Conservation (phyloP, 2,329 filamentous ascomycete species). For the Fusarium scirpi region DNA sequence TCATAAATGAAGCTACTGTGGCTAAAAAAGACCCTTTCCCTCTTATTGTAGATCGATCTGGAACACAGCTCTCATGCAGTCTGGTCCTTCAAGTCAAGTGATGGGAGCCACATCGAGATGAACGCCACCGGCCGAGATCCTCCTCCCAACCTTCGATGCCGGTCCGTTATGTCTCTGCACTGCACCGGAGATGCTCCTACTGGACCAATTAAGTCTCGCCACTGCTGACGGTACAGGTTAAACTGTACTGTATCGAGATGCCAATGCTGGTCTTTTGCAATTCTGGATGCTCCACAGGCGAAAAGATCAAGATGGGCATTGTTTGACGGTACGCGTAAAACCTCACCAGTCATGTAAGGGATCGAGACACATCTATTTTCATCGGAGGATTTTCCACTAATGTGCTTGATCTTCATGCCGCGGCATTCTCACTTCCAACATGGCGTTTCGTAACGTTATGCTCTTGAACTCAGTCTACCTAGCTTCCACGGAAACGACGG, state of each 20-base stretch:
- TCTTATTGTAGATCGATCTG: conserved; percentile 34
- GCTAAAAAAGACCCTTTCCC: conserved; percentile 3
- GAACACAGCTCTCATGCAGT: conserved; percentile 16
- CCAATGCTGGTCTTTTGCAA: too few species aligned
- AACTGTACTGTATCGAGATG: conserved; percentile 21
- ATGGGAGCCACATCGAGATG: conserved; percentile 40
- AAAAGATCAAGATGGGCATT: not conserved
- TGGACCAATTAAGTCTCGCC: conserved; percentile 10
- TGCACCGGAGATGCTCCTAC: not conserved
- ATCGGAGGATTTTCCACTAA: conserved; percentile 5
- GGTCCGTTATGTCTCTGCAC: conserved; percentile 17
- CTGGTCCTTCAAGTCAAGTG: conserved; percentile 26
- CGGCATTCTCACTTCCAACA: conserved; percentile 24
- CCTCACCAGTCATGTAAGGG: conserved; percentile 22
- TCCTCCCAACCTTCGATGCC: conserved; percentile 40
- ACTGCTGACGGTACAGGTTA: not conserved
- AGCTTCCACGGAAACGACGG: conserved; percentile 26
- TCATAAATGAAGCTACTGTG: conserved; percentile 1
- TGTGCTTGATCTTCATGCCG: conserved; percentile 15
- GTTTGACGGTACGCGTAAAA: not conserved
- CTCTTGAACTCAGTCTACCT: not conserved
- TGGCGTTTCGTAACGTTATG: conserved; percentile 18
- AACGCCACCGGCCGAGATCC: conserved; percentile 41
- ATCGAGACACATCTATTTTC: conserved; percentile 15
- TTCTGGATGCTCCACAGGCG: not conserved